Percentiles rank a stretch among this genome's conserved stretches.
These are phyloP conservation scores for Boletellus deceptivus DNA, from an alignment of 1,284 basidiomycete species.

Conservation along the genomic window DNA sequence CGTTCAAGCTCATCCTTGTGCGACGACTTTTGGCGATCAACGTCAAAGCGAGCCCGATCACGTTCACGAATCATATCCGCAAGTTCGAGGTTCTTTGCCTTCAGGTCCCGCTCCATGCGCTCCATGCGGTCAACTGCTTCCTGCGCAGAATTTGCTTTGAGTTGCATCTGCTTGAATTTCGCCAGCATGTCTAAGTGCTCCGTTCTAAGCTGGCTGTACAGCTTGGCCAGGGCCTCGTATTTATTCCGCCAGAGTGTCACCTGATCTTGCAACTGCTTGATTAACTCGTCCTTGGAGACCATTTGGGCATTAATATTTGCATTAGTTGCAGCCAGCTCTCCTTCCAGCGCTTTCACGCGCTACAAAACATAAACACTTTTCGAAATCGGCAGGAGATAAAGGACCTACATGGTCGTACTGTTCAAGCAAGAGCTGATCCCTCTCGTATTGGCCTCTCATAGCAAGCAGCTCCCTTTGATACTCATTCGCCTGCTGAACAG, in stretches of 20 bases:
- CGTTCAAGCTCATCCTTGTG: constrained; percentile 97
- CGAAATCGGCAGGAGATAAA: background rate
- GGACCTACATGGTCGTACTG: constrained; percentile 88
- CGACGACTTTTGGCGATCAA: constrained; percentile 92
- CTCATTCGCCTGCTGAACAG: constrained; percentile 68
- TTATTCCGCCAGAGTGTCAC: constrained; percentile 98
- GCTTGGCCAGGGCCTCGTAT: constrained; percentile 97
- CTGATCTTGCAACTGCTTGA: constrained; percentile 95
- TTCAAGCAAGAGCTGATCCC: constrained; percentile 96
- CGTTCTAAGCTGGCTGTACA: constrained; percentile 96
- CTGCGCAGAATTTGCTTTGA: constrained; percentile 98
- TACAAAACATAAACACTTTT: constrained; percentile 33
- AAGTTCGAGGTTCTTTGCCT: constrained; percentile 96
- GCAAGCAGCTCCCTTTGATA: constrained; percentile 89
- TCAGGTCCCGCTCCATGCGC: constrained; percentile 97
- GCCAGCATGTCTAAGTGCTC: constrained; percentile 97
- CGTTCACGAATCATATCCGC: constrained; percentile 99
- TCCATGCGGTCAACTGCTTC: constrained; percentile 99
- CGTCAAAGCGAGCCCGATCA: constrained; percentile 93
- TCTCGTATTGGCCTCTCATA: constrained; percentile 96
- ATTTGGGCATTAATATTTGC: constrained; percentile 87
- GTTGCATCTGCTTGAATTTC: constrained; percentile 97
- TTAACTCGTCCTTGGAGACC: constrained; percentile 91
- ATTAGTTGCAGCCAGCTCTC: constrained; percentile 80
- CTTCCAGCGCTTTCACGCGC: constrained; percentile 96